Evolutionary conservation across 2,329 filamentous ascomycete species (phyloP).

Genomic region (Aspergillus clavatus): DNA sequence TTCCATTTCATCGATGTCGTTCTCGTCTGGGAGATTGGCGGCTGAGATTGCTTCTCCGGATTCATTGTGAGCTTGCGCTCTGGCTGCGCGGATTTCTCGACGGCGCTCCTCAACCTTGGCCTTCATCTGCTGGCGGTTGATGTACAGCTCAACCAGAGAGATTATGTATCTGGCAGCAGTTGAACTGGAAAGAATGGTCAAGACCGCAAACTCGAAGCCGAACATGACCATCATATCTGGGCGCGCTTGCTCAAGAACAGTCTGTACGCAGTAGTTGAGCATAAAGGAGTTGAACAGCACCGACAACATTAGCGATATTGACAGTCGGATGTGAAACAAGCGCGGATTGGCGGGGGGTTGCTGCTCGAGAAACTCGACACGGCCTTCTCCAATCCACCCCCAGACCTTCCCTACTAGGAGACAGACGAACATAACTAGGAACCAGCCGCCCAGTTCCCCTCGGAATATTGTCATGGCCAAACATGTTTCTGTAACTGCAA

Average conservation of each 20-base stretch:
- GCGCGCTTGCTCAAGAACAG: conserved; percentile 79
- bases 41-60: conserved; percentile 34
- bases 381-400: conserved; percentile 95
- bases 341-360: conserved; percentile 85
- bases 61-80: conserved; percentile 44
- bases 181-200: conserved; percentile 73
- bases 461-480: conserved; percentile 98
- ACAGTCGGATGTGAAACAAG: conserved; percentile 79
- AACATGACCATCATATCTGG: conserved; percentile 99
- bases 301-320: conserved; percentile 71
- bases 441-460: conserved; percentile 90
- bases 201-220: conserved; percentile 90
- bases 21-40: conserved; percentile 55
- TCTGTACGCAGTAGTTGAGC: conserved; percentile 73
- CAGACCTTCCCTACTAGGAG: conserved; percentile 93
- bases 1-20: conserved; percentile 86
- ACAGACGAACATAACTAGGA: conserved; percentile 91
- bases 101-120: conserved; percentile 65
- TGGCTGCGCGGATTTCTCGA: conserved; percentile 57
- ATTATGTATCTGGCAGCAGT: conserved; percentile 75
- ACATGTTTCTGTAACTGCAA: conserved; percentile 93
- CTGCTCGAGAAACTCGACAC: conserved; percentile 91
- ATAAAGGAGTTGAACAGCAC: conserved; percentile 75
- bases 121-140: conserved; percentile 68
- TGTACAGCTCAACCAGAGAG: conserved; percentile 69